Conservation (phyloP, 441 rosid species). For the Viola pubescens region DNA sequence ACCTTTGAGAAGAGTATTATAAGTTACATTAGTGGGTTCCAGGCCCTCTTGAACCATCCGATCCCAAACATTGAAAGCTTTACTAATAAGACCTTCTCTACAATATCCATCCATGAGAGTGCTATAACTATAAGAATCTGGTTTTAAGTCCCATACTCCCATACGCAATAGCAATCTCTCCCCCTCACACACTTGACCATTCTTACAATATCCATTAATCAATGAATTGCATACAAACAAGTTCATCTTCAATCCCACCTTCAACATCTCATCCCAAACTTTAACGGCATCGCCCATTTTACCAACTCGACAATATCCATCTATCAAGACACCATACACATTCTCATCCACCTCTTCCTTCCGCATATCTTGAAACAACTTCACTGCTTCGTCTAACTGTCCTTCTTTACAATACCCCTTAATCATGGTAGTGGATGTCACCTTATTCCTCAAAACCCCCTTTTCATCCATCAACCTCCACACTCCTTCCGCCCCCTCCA, state of each 20-base stretch:
- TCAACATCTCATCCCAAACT: slow-evolving; percentile 53
- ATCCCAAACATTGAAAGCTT: slow-evolving; percentile 58
- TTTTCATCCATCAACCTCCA: slow-evolving; percentile 43
- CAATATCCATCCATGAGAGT: slow-evolving; percentile 76
- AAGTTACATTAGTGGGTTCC: slow-evolving; percentile 42
- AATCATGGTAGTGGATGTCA: slow-evolving; percentile 51
- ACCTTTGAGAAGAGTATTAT: slow-evolving; percentile 76
- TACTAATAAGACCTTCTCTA: slow-evolving; percentile 36
- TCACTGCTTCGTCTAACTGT: slow-evolving; percentile 61
- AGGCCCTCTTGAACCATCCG: slow-evolving; percentile 42
- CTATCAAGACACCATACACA: slow-evolving; percentile 60
- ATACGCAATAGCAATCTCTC: slow-evolving; percentile 33
- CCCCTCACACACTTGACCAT: slow-evolving; percentile 42
- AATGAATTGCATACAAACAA: slow-evolving; percentile 60
- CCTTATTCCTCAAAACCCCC: slow-evolving; percentile 39
- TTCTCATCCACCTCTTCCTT: slow-evolving; percentile 44
- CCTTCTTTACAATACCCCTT: slow-evolving; percentile 51
- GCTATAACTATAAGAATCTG: slow-evolving; percentile 66
- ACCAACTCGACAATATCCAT: slow-evolving; percentile 64
- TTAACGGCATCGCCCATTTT: slow-evolving; percentile 51
- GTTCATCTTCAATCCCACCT: slow-evolving; percentile 53
- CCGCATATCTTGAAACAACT: slow-evolving; percentile 36
- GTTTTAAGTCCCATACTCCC: slow-evolving; percentile 54
- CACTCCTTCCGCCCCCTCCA: slow-evolving; percentile 40
- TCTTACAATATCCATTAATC: slow-evolving; percentile 73